Evolutionary conservation across 305 asterid genomes (phyloP).

Genomic region (Vinca major): DNA sequence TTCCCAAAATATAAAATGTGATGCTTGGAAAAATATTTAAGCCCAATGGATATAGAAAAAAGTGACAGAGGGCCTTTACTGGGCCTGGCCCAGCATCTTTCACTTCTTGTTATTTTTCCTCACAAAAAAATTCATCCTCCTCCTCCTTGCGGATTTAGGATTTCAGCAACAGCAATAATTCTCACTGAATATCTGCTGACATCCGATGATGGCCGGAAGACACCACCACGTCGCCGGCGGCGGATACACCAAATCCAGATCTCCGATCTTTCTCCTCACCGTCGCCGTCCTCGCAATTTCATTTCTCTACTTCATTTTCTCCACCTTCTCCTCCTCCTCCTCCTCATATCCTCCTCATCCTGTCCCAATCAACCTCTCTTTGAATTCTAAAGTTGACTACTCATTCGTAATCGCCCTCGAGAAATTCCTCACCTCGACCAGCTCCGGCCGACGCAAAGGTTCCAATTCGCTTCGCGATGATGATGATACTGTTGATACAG

Average conservation of each 20-base stretch:
- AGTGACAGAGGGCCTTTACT: not conserved
- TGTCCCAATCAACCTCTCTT: constrained; percentile 20
- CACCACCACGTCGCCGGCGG: constrained; percentile 14
- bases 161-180: not conserved
- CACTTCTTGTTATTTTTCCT: too few species aligned
- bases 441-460: constrained; percentile 19
- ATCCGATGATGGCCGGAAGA: constrained; percentile 50
- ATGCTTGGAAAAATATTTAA: too few species aligned
- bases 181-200: not conserved
- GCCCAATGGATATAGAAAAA: too few species aligned
- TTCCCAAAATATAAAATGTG: too few species aligned
- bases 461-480: constrained; percentile 20
- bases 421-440: constrained; percentile 39
- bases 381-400: constrained; percentile 42
- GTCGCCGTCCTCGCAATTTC: constrained; percentile 40
- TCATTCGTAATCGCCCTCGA: constrained; percentile 73
- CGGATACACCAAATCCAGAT: constrained; percentile 22
- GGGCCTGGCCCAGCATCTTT: not conserved
- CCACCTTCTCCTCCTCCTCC: constrained; percentile 14
- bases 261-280: constrained; percentile 31
- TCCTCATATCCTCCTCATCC: constrained; percentile 18
- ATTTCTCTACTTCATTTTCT: constrained; percentile 40
- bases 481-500: constrained; percentile 34
- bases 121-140: not conserved
- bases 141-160: not conserved